A percentile compares a stretch with the other conserved stretches of the same genome.
phyloP scores from a whole-genome alignment of 805 yeast genomes.

The Teunomyces aglyptinius region DNA sequence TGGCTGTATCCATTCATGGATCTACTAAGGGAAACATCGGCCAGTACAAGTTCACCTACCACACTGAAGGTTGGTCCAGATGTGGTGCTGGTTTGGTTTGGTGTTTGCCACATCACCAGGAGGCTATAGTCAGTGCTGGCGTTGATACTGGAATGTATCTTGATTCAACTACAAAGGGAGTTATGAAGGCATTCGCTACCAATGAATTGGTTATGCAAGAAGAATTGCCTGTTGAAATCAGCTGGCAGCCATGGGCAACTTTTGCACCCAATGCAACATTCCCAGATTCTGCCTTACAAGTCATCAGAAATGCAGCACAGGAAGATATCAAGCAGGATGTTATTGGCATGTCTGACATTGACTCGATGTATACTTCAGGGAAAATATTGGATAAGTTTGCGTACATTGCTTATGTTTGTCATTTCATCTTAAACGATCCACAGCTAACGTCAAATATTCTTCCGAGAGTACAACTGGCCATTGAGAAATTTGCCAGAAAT shows the following conservation, averaged over 20 bases:
- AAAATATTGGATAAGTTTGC: constrained; percentile 89
- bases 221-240: constrained; percentile 38
- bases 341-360: constrained; percentile 56
- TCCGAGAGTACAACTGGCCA: constrained; percentile 61
- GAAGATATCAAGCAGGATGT: constrained; percentile 57
- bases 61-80: constrained; percentile 24
- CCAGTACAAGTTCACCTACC: constrained; percentile 29
- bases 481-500: constrained; percentile 67
- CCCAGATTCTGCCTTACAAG: constrained; percentile 24
- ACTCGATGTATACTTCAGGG: constrained; percentile 90
- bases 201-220: constrained; percentile 41
- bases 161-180: constrained; percentile 52
- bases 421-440: constrained; percentile 59
- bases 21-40: constrained; percentile 20
- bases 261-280: constrained; percentile 28
- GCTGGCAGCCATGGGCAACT: constrained; percentile 58
- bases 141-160: constrained; percentile 33
- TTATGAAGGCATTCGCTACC: constrained; percentile 44
- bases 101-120: constrained; percentile 53
- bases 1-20: constrained; percentile 43
- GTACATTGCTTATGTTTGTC: constrained; percentile 71
- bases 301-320: constrained; percentile 49
- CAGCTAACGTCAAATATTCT: constrained; percentile 51
- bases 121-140: constrained; percentile 27
- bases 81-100: constrained; percentile 38